phyloP scores from a whole-genome alignment of 192 early-diverging fungal genomes.

The Dispira simplex region DNA sequence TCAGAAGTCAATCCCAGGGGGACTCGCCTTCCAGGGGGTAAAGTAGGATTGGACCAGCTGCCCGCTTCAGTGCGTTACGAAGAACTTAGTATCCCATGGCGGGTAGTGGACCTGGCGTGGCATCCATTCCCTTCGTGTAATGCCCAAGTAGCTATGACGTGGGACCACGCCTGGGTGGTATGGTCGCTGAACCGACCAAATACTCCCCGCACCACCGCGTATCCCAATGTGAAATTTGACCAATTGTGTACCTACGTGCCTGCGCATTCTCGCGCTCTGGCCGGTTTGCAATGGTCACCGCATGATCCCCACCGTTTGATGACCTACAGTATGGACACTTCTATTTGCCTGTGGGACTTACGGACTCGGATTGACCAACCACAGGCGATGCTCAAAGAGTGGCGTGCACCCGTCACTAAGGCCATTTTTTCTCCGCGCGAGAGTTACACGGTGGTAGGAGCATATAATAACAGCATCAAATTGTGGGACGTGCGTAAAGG shows the following conservation, averaged over 20 bases:
- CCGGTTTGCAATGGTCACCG: slow-evolving; percentile 4
- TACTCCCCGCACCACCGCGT: not conserved
- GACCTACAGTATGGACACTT: slow-evolving; percentile 5
- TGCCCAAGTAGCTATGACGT: slow-evolving; percentile 10
- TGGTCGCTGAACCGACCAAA: slow-evolving; percentile 10
- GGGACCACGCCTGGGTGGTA: slow-evolving; percentile 9
- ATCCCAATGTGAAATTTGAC: too few relatives aligned
- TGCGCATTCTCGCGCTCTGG: not conserved
- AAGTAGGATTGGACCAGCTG: not conserved
- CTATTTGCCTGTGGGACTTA: slow-evolving; percentile 2
- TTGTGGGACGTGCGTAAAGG: not conserved
- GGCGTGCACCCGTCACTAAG: slow-evolving; percentile 5
- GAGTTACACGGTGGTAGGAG: not conserved
- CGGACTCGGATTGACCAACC: not conserved
- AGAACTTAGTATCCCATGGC: slow-evolving; percentile 5
- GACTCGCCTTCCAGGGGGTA: not conserved
- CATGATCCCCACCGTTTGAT: not conserved
- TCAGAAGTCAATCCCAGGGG: not conserved
- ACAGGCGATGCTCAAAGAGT: not conserved
- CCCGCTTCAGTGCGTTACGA: slow-evolving; percentile 3
- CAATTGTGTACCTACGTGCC: not conserved
- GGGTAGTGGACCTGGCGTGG: not conserved
- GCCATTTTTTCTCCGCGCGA: not conserved
- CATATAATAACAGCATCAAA: not conserved
- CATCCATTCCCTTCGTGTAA: slow-evolving; percentile 1